Evolutionary conservation across 768 basidiomycete genomes (phyloP).

Genomic region (Russula foetens): DNA sequence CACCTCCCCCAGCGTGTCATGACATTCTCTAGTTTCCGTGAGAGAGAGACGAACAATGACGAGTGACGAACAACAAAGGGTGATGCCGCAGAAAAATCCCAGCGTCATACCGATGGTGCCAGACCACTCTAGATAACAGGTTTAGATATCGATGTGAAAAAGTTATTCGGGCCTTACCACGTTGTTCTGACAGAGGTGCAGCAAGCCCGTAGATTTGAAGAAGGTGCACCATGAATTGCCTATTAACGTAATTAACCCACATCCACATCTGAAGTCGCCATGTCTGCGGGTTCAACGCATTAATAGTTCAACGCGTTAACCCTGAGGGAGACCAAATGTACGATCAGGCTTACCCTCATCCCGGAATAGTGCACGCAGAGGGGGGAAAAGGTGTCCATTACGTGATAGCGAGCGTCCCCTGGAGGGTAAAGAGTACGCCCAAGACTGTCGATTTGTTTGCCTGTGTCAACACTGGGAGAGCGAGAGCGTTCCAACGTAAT

Average conservation of each 20-base stretch:
- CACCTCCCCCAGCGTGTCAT: background rate
- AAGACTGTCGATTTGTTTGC: background rate
- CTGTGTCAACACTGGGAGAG: background rate
- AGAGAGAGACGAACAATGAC: background rate
- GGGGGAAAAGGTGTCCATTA: background rate
- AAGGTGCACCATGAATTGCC: background rate
- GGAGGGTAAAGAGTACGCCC: background rate
- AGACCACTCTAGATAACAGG: background rate
- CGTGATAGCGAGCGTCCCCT: background rate
- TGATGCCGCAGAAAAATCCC: conserved; percentile 3
- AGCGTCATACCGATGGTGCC: background rate
- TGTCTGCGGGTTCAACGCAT: background rate
- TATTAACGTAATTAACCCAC: too few species aligned
- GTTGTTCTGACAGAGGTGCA: background rate
- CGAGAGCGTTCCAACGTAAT: background rate
- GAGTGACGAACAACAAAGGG: conserved; percentile 2
- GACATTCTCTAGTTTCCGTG: background rate
- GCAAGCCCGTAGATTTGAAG: background rate
- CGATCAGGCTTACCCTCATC: background rate
- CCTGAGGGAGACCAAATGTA: background rate
- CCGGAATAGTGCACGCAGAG: background rate
- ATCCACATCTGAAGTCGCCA: background rate
- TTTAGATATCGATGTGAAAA: background rate
- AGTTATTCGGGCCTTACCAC: background rate
- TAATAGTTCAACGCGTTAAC: background rate